These are phyloP conservation scores for Hordeum pubiflorum DNA, from an alignment of 202 grass and related monocot genomes.

Conservation along the genomic window DNA sequence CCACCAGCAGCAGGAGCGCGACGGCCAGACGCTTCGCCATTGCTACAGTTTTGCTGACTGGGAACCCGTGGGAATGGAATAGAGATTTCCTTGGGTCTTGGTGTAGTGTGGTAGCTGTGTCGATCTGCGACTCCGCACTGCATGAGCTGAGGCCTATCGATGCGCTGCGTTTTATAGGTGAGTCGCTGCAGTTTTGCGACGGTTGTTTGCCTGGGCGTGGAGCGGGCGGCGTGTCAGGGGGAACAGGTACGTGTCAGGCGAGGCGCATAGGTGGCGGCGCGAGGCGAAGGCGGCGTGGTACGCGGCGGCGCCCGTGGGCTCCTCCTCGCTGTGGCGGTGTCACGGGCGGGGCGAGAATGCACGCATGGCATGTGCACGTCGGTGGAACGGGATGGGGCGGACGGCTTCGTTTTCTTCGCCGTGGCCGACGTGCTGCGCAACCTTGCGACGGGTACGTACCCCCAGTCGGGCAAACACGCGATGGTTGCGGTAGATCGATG, in stretches of 20 bases:
- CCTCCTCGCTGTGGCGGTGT: background rate
- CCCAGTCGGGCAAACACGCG: too few relatives aligned
- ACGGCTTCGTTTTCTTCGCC: background rate
- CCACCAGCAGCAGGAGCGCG: background rate
- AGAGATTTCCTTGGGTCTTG: too few relatives aligned
- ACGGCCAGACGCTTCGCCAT: background rate
- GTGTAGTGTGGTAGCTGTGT: background rate
- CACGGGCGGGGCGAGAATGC: background rate
- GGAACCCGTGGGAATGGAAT: too few relatives aligned
- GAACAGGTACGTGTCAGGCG: background rate
- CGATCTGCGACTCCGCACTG: background rate
- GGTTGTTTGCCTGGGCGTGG: background rate
- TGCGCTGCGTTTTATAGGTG: background rate
- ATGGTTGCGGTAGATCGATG: too few relatives aligned
- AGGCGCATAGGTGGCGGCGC: background rate
- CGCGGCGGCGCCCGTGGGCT: background rate
- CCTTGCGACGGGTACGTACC: too few relatives aligned
- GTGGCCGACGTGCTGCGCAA: background rate
- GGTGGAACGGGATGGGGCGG: background rate
- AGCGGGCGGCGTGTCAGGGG: background rate
- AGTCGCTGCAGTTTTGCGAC: too few relatives aligned
- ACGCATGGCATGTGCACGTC: slow-evolving; percentile 5
- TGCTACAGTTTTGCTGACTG: background rate
- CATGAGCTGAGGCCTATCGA: background rate
- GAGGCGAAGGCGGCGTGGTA: background rate